Base-by-base conservation (phyloP, 169 alveolate genomes). In the Plasmodium coatneyi region DNA sequence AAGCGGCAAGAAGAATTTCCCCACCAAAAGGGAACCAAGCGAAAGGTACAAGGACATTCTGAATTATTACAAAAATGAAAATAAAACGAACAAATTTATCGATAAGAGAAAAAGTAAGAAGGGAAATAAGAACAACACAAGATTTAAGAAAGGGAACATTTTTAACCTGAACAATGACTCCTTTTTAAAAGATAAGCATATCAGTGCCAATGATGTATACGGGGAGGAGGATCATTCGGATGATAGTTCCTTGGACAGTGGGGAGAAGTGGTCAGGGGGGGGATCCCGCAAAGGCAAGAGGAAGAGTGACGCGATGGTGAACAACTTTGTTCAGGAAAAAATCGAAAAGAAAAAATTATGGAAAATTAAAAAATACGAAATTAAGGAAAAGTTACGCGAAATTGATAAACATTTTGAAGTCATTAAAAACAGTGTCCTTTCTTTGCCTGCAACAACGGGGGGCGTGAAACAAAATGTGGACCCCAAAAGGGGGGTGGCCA, bases 11-110 rank as follows among this genome's bases (percentile, higher is more conserved):
- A 60, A 70, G 22, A 36, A 32, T 79, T 9, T 56, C 87, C 46
- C 34, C 19, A 4, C 43, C 39, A 90, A 56, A 56, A 82, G 84
- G 34, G 76, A 91, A 22, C 70, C 91, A 36, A 91, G 52, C 82
- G 84, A 82, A 34, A 80, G 80, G 56, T 91, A 91, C 83, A 66
- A 82, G 52, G 30, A 72, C 9, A 80, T 91, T 91, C 82, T 91
- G 14, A 43, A 71, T 80, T 81, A 91, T 91, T 91, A 91, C 78
- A 80, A 71, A 81, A 81, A 91, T 81, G 95, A 91, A 39, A 91
- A 71, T 34, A 91, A 91, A 91, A 91, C 95, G 60, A 91, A 91
- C 49, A 91, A 91, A 81, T 91, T 91, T 91, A 91, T 91, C 81
- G 95, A 91, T 71, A 91, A 91, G 66, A 91, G 95, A 36, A 91